Evolutionary conservation across 2,329 filamentous ascomycete genomes (phyloP).

Genomic region (Paramyrothecium sp.): DNA sequence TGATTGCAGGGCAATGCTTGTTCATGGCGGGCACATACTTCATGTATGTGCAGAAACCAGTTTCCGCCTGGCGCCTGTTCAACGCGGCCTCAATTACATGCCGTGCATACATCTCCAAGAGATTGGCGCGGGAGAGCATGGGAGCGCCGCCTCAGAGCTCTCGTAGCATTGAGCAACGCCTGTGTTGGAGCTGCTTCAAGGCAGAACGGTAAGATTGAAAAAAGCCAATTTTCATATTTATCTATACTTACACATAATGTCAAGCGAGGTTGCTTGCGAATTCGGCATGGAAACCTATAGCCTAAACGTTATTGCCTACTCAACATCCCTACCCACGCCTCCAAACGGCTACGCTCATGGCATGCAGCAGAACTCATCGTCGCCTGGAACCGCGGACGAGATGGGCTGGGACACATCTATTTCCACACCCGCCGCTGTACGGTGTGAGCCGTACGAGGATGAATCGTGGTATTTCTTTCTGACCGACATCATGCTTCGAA

Average conservation of each 20-base stretch:
- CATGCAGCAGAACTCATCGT: background rate
- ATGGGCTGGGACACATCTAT: background rate
- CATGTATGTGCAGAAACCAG: conserved; percentile 1
- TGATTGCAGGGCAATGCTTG: conserved; percentile 1
- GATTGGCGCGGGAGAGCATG: background rate
- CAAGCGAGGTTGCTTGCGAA: conserved; percentile 5
- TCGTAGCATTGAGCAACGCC: background rate
- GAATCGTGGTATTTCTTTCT: conserved; percentile 6
- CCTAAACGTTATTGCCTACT: conserved; percentile 4
- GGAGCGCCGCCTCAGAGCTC: background rate
- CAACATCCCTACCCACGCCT: conserved; percentile 4
- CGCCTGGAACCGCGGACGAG: background rate
- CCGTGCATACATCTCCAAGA: conserved; percentile 1
- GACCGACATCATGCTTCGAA: conserved; percentile 6
- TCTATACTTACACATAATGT: background rate
- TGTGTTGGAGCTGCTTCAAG: conserved; percentile 3
- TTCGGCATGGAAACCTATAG: conserved; percentile 6
- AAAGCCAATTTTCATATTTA: background rate
- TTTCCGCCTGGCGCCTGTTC: background rate
- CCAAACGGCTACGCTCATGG: background rate
- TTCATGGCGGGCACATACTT: background rate
- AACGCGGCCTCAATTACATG: conserved; percentile 1
- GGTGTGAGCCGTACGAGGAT: no score
- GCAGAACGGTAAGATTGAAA: background rate
- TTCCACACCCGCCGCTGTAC: no score